Evolutionary conservation across 208 protist genomes (phyloP).

Genomic region (Leishmania aethiopica): DNA sequence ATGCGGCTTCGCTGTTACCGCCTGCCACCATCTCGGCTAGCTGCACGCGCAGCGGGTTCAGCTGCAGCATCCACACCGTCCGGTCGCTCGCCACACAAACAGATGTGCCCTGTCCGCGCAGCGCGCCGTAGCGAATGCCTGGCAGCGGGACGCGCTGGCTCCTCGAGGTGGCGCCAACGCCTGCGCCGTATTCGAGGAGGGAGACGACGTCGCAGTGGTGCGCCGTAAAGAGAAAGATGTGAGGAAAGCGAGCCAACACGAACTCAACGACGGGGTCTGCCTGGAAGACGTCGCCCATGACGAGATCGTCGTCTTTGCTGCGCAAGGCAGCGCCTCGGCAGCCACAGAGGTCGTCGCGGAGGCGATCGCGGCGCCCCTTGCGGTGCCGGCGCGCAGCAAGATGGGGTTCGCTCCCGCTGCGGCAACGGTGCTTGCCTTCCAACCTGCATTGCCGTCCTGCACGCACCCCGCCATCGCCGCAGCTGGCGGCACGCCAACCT

Average conservation of each 20-base stretch:
- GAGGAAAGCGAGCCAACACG: constrained; percentile 57
- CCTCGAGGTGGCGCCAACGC: constrained; percentile 9
- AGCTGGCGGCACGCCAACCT: constrained; percentile 31
- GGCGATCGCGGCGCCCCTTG: not conserved
- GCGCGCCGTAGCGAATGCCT: constrained; percentile 49
- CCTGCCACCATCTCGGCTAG: constrained; percentile 57
- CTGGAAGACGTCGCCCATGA: constrained; percentile 39
- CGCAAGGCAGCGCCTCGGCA: not conserved
- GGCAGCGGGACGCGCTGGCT: constrained; percentile 61
- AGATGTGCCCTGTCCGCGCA: constrained; percentile 42
- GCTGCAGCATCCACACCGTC: constrained; percentile 66
- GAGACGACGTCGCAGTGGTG: constrained; percentile 71
- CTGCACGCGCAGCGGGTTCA: constrained; percentile 62
- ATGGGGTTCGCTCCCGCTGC: constrained; percentile 12
- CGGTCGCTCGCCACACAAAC: constrained; percentile 55
- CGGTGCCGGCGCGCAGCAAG: constrained; percentile 7
- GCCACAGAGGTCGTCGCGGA: not conserved
- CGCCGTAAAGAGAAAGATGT: constrained; percentile 72
- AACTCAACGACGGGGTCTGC: constrained; percentile 21
- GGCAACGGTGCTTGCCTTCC: not conserved
- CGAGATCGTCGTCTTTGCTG: constrained; percentile 19
- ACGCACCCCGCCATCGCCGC: constrained; percentile 21
- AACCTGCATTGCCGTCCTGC: not conserved
- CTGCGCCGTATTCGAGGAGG: constrained; percentile 44
- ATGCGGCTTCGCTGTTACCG: constrained; percentile 59